phyloP scores from a whole-genome alignment of 805 yeast genomes.

The Monosporozyma solicola region DNA sequence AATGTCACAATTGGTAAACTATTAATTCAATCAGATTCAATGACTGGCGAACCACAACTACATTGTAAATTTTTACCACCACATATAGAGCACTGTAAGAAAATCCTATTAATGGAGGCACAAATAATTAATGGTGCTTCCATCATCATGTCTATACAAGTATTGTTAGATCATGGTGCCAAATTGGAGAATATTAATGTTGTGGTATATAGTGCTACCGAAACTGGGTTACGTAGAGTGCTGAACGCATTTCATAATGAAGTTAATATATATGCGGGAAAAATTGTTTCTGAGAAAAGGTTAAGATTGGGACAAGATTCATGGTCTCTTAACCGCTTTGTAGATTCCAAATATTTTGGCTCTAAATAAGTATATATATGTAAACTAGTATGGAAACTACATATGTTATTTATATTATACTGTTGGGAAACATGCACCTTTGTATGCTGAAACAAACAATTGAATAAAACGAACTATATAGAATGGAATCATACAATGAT shows the following conservation, averaged over 20 bases:
- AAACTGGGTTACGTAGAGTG: conserved; percentile 65
- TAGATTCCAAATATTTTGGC: conserved; percentile 75
- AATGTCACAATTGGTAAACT: conserved; percentile 74
- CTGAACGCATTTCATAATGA: conserved; percentile 58
- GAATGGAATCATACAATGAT: too few relatives aligned
- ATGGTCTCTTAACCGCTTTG: conserved; percentile 58
- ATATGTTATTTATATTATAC: too few relatives aligned
- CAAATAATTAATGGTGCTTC: conserved; percentile 91
- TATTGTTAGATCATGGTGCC: conserved; percentile 73
- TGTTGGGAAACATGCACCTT: too few relatives aligned
- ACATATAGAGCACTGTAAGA: conserved; percentile 23
- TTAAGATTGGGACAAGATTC: conserved; percentile 37
- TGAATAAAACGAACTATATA: too few relatives aligned
- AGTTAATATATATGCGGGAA: conserved; percentile 62
- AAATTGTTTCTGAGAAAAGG: conserved; percentile 42
- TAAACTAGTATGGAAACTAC: neutral
- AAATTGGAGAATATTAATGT: conserved; percentile 51
- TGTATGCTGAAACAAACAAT: too few relatives aligned
- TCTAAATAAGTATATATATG: conserved; percentile 11
- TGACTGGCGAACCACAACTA: conserved; percentile 89
- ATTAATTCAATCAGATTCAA: conserved; percentile 76
- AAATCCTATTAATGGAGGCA: conserved; percentile 70
- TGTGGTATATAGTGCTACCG: conserved; percentile 68
- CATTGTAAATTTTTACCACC: conserved; percentile 72
- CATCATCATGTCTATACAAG: conserved; percentile 87